Evolutionary conservation across 2,329 filamentous ascomycete species (phyloP), one percentile per base, ranked within the genome.

Genomic region (Aspergillus cejpii): DNA sequence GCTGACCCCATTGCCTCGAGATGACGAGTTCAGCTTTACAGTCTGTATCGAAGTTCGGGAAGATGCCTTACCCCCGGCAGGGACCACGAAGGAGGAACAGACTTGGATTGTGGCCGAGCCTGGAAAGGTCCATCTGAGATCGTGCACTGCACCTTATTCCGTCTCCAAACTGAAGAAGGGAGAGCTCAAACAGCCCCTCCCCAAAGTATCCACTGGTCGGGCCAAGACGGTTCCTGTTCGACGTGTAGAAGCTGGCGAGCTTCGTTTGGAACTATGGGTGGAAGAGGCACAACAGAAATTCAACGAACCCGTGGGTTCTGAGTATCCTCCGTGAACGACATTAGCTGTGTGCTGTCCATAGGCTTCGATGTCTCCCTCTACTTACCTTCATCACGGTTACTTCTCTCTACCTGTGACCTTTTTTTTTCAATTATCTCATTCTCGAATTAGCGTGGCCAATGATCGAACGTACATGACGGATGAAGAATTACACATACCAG

Each of bases 261-360:
- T 86, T 60, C 69, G 77, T 19, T 74, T 86, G 57, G 83, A 86
- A 61, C 73, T 81, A 45, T 86, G 81, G 82, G 75, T 85, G 44
- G 83, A 87, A 64, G 80, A 85, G 58, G 76, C 76, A 45, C 73
- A 69, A 50, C 71, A 72, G 43, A 81, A 81, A 58, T 71, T 72
- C 49, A 65, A 65, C 49, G 65, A 72, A 55, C 63, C 63, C 47
- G 58, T 64, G 54, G 59, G 65, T 36, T 62, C 65, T 41, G 64
- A 66, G 49, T 58, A 65, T 50, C 59, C 63, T 31, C 53, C 60
- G 52, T 66, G 57, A 65, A 59, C 43, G 40, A 42, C 39, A 39
- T 44, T 39, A 29, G 38, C 45, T 20, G 29, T 43, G 41, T 34
- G 20, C 26, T 48, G 21, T 47, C 31, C 23, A 26, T 27, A 39